Conservation (phyloP, 2,329 filamentous ascomycete species). For the Fusarium oligoseptatum region DNA sequence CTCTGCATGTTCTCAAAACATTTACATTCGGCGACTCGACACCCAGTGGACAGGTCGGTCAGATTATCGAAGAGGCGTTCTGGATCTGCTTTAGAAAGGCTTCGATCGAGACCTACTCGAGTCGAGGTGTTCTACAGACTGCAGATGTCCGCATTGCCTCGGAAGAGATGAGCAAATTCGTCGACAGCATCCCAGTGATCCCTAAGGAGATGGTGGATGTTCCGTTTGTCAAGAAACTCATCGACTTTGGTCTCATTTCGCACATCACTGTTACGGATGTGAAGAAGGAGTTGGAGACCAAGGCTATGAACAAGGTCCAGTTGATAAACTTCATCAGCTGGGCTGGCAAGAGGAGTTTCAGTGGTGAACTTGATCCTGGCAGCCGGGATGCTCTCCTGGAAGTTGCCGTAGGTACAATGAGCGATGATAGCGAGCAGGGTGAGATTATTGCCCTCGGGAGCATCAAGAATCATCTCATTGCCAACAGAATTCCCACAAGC, state of each 20-base stretch:
- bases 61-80: slow-evolving; percentile 93
- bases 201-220: slow-evolving; percentile 80
- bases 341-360: slow-evolving; percentile 79
- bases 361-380: slow-evolving; percentile 77
- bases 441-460: slow-evolving; percentile 82
- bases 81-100: slow-evolving; percentile 91
- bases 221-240: slow-evolving; percentile 84
- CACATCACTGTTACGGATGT: slow-evolving; percentile 91
- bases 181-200: slow-evolving; percentile 89
- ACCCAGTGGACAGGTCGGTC: slow-evolving; percentile 84
- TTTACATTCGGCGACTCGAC: slow-evolving; percentile 93
- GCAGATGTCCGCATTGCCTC: slow-evolving; percentile 83
- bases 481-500: slow-evolving; percentile 83
- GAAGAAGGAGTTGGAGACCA: slow-evolving; percentile 82
- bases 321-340: slow-evolving; percentile 87
- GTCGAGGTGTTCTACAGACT: slow-evolving; percentile 86
- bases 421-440: slow-evolving; percentile 71
- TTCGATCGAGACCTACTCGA: slow-evolving; percentile 89
- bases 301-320: slow-evolving; percentile 83
- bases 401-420: slow-evolving; percentile 81
- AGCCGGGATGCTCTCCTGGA: slow-evolving; percentile 80
- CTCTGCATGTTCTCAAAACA: slow-evolving; percentile 85
- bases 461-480: slow-evolving; percentile 80
- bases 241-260: slow-evolving; percentile 87
- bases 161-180: slow-evolving; percentile 76